These are phyloP conservation scores for Apophysomyces trapeziformis DNA, from an alignment of 371 early-diverging fungal genomes.

Conservation along the genomic window DNA sequence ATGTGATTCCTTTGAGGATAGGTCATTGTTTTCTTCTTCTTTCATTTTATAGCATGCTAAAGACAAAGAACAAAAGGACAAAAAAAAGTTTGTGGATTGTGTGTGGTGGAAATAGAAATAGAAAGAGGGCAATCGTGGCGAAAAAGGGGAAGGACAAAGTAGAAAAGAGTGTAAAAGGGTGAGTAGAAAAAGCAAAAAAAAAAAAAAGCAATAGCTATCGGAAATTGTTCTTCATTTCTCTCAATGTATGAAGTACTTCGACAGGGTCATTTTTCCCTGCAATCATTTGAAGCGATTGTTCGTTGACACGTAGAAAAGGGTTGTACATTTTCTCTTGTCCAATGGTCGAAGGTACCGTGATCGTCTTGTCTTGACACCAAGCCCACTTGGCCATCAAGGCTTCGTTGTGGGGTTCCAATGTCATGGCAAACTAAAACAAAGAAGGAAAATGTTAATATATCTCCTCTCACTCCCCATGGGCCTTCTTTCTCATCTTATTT, in stretches of 20 bases:
- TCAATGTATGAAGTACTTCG: slow-evolving; percentile 75
- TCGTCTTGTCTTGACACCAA: slow-evolving; percentile 54
- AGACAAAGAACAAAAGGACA: too few species aligned
- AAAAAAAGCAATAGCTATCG: slow-evolving; percentile 14
- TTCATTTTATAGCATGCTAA: too few species aligned
- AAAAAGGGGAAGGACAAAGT: neutral
- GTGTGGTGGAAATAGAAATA: neutral
- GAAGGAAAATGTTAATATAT: neutral
- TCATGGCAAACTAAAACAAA: slow-evolving; percentile 47
- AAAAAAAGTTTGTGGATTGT: too few species aligned
- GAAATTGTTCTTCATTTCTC: slow-evolving; percentile 74
- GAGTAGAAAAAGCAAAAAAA: neutral
- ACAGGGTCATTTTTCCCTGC: slow-evolving; percentile 72
- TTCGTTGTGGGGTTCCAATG: slow-evolving; percentile 54
- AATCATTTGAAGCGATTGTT: slow-evolving; percentile 68
- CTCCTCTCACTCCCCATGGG: neutral
- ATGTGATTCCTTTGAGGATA: too few species aligned
- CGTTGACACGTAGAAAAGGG: slow-evolving; percentile 86
- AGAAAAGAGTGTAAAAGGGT: neutral
- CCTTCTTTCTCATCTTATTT: slow-evolving; percentile 2
- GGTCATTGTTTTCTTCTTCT: too few species aligned
- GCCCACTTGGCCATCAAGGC: slow-evolving; percentile 58
- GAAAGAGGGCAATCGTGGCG: neutral
- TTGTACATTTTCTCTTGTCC: slow-evolving; percentile 85
- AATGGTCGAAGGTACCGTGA: slow-evolving; percentile 88